These are phyloP conservation scores for Pseudoscleropodium purum DNA, from an alignment of 225 moss, liverwort and hornwort genomes.

Conservation along the genomic window DNA sequence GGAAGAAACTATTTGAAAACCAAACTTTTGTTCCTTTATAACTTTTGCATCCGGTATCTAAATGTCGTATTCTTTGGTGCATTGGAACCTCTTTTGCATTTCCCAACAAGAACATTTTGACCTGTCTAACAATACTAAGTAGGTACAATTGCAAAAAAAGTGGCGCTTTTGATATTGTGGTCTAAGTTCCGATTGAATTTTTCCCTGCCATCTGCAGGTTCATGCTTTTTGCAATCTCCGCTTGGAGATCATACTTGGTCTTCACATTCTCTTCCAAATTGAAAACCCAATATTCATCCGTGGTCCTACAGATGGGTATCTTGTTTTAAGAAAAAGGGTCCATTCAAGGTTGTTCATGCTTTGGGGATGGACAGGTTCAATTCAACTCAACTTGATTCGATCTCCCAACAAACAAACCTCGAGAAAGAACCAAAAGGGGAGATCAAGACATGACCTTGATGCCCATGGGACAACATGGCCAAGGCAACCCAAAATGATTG, in stretches of 20 bases:
- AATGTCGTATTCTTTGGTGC: background rate
- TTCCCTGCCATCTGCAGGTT: background rate
- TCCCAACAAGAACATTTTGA: background rate
- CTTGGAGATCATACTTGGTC: background rate
- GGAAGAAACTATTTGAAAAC: no score
- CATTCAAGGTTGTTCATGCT: background rate
- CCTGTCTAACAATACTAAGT: accelerated
- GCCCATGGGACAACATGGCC: background rate
- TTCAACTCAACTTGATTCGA: no score
- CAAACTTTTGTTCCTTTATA: no score
- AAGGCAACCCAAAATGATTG: background rate
- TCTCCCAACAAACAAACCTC: background rate
- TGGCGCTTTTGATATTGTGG: background rate
- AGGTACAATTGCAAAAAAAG: background rate
- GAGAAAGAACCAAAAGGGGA: background rate
- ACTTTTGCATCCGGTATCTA: no score
- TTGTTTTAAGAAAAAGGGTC: background rate
- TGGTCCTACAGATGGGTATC: background rate
- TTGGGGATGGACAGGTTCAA: background rate
- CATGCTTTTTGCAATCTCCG: background rate
- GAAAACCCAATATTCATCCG: background rate
- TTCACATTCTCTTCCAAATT: background rate
- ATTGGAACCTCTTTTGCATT: no score
- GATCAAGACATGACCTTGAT: background rate
- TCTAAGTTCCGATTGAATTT: background rate